These are phyloP conservation scores for Paraurostyla sp. DNA, from an alignment of 73 alveolate genomes.

Conservation along the genomic window DNA sequence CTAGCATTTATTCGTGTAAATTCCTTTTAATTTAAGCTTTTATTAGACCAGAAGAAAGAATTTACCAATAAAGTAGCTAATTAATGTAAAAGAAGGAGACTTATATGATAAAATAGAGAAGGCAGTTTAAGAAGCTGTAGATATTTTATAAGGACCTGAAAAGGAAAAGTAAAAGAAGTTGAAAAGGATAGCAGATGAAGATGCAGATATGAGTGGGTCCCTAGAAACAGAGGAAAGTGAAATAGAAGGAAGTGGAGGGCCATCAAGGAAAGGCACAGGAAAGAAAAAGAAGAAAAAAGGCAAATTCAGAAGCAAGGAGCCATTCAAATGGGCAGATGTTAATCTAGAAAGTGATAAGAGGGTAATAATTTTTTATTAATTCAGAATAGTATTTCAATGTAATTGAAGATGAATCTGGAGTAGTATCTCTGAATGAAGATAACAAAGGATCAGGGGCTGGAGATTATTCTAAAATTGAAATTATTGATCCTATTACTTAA, in stretches of 20 bases:
- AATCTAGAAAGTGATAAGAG: conserved; percentile 38
- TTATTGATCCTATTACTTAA: conserved; percentile 47
- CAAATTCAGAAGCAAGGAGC: conserved; percentile 21
- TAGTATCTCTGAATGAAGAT: conserved; percentile 13
- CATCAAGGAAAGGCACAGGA: not conserved
- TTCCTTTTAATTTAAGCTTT: not conserved
- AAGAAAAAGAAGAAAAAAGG: conserved; percentile 40
- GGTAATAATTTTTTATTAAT: not conserved
- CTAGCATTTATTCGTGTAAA: conserved; percentile 26
- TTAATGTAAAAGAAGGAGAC: not conserved
- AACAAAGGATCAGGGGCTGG: not conserved
- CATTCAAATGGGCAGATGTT: conserved; percentile 54
- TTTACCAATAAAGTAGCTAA: conserved; percentile 29
- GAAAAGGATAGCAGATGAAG: not conserved
- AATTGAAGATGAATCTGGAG: conserved; percentile 33
- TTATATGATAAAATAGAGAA: no score
- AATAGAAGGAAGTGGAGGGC: not conserved
- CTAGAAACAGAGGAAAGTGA: not conserved
- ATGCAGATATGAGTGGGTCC: no score
- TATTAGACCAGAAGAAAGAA: conserved; percentile 32
- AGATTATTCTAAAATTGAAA: conserved; percentile 37
- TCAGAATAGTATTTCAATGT: conserved; percentile 44
- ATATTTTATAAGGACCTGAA: not conserved
- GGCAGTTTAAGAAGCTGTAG: not conserved
- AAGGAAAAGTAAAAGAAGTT: not conserved